Evolutionary conservation across 768 basidiomycete species (phyloP).

Genomic region (Tremella yokohamensis): DNA sequence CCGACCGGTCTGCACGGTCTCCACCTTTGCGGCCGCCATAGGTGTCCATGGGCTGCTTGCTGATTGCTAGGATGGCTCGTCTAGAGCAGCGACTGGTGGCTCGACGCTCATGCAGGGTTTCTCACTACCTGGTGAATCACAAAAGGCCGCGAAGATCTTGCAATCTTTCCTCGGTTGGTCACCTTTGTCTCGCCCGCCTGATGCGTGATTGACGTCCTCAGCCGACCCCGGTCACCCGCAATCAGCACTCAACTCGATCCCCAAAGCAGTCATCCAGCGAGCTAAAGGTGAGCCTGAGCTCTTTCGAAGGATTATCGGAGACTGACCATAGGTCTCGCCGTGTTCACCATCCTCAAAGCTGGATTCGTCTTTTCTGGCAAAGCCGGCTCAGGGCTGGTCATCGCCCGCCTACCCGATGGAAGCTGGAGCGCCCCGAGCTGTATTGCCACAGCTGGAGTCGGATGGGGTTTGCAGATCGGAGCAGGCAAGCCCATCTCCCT

Average conservation of each 20-base stretch:
- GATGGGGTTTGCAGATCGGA: slow-evolving; percentile 68
- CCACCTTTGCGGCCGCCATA: not conserved
- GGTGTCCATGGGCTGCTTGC: not conserved
- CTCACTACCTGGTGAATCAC: slow-evolving; percentile 83
- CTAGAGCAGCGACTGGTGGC: slow-evolving; percentile 25
- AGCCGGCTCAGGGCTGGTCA: slow-evolving; percentile 87
- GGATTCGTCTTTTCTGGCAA: slow-evolving; percentile 95
- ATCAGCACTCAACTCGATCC: slow-evolving; percentile 88
- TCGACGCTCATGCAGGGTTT: slow-evolving; percentile 65
- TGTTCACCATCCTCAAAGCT: slow-evolving; percentile 84
- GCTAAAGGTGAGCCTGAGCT: slow-evolving; percentile 67
- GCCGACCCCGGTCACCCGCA: slow-evolving; percentile 82
- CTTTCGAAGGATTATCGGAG: not conserved
- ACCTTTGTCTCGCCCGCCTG: not conserved
- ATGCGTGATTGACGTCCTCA: slow-evolving; percentile 44
- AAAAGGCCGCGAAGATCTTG: slow-evolving; percentile 88
- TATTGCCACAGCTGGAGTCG: slow-evolving; percentile 83
- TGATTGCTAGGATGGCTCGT: slow-evolving; percentile 30
- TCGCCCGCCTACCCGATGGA: slow-evolving; percentile 87
- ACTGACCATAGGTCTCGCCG: slow-evolving; percentile 67
- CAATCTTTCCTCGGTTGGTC: slow-evolving; percentile 70
- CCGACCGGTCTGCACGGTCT: not conserved
- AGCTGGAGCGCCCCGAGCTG: slow-evolving; percentile 97
- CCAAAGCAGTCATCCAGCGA: slow-evolving; percentile 81
- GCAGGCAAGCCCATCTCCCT: slow-evolving; percentile 69